These are phyloP conservation scores for Arachnomyces sp. DNA, from an alignment of 2,329 filamentous ascomycete species.

Conservation along the genomic window DNA sequence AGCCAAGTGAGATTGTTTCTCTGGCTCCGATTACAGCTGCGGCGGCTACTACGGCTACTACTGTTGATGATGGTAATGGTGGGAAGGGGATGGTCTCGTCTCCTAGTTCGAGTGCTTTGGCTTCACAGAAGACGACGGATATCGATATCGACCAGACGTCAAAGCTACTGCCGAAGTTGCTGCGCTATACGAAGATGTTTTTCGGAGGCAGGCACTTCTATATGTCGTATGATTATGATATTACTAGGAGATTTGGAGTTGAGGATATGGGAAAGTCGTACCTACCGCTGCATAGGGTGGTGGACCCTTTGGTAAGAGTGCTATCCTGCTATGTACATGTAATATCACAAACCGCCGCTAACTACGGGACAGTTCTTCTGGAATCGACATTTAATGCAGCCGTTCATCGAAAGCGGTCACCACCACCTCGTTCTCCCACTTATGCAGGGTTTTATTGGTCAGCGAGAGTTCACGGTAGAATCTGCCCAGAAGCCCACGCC, in stretches of 20 bases:
- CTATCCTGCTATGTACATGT: not conserved
- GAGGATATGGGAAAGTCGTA: conserved; percentile 36
- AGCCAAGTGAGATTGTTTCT: conserved; percentile 1
- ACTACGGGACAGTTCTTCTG: conserved; percentile 63
- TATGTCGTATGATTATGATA: conserved; percentile 90
- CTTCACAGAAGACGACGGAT: conserved; percentile 1
- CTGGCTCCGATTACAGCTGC: no score
- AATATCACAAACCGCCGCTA: conserved; percentile 1
- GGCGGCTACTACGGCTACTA: no score
- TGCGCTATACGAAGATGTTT: conserved; percentile 75
- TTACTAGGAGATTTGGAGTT: conserved; percentile 59
- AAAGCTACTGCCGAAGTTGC: conserved; percentile 69
- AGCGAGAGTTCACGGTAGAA: conserved; percentile 70
- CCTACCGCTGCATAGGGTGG: conserved; percentile 61
- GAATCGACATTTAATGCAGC: conserved; percentile 69
- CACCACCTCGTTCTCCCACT: conserved; percentile 68
- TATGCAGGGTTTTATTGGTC: conserved; percentile 91
- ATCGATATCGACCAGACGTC: conserved; percentile 38
- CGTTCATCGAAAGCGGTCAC: conserved; percentile 67
- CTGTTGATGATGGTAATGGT: no score
- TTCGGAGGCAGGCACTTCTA: conserved; percentile 84
- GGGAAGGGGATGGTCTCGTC: no score
- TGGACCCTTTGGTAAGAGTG: conserved; percentile 56
- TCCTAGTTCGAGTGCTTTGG: no score
- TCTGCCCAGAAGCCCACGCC: conserved; percentile 14